Evolutionary conservation across 1,139 yeast genomes (phyloP).

Genomic region (Candida smagusa): DNA sequence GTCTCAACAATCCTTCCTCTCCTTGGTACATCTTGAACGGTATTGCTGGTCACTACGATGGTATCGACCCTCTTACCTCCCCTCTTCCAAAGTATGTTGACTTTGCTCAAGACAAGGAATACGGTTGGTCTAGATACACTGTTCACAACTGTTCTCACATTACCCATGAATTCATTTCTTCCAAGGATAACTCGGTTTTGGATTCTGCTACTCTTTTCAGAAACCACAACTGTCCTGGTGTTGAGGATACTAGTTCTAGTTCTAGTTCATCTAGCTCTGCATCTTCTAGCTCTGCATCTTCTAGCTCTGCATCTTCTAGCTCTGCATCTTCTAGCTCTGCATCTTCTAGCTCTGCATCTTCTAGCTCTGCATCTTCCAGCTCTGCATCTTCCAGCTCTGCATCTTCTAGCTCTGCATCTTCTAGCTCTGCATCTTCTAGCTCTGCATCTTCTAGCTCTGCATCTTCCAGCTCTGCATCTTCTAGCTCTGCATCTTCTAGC

Average conservation of each 20-base stretch:
- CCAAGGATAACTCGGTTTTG: slow-evolving; percentile 5
- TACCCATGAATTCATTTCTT: slow-evolving; percentile 6
- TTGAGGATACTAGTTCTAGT: background rate
- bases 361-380: slow-evolving; percentile 3
- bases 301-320: slow-evolving; percentile 3
- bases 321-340: background rate
- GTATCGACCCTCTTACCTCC: slow-evolving; percentile 3
- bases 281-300: slow-evolving; percentile 1
- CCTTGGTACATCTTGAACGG: slow-evolving; percentile 8
- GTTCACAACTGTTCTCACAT: slow-evolving; percentile 6
- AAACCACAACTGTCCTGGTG: slow-evolving; percentile 2
- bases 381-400: slow-evolving; percentile 2
- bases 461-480: slow-evolving; percentile 1
- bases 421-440: background rate
- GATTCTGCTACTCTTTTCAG: slow-evolving; percentile 6
- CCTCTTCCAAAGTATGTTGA: slow-evolving; percentile 5
- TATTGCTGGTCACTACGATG: slow-evolving; percentile 7
- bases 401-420: slow-evolving; percentile 1
- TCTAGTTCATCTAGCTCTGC: background rate
- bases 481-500: too few relatives aligned
- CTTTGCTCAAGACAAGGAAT: slow-evolving; percentile 4
- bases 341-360: background rate
- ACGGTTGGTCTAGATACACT: slow-evolving; percentile 7
- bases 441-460: slow-evolving; percentile 1
- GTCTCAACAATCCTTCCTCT: slow-evolving; percentile 6